Conservation (phyloP, 805 yeast species). For the Kluyveromyces dobzhanskii region DNA sequence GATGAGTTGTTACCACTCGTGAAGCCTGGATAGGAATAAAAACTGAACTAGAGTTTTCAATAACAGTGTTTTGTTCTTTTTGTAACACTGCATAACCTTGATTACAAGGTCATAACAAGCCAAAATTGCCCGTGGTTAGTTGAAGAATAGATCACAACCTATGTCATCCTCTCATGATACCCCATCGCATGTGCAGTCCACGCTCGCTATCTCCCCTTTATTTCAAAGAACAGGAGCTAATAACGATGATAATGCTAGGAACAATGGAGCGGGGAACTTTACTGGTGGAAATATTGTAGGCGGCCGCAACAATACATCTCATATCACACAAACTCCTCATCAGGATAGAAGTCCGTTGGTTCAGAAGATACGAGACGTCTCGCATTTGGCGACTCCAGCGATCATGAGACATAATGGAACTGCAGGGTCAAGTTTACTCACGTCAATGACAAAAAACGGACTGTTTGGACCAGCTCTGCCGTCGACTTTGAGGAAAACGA, state of each 20-base stretch:
- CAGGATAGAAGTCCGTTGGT: slow-evolving; percentile 11
- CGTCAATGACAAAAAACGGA: slow-evolving; percentile 20
- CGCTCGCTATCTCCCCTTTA: slow-evolving; percentile 61
- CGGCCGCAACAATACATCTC: not conserved
- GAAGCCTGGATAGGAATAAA: too few relatives aligned
- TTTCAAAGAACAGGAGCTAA: slow-evolving; percentile 9
- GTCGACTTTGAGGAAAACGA: slow-evolving; percentile 24
- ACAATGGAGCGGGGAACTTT: too few relatives aligned
- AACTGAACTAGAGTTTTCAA: too few relatives aligned
- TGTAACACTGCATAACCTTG: too few relatives aligned
- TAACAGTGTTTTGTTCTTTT: too few relatives aligned
- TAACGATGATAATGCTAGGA: not conserved
- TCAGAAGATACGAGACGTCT: slow-evolving; percentile 12
- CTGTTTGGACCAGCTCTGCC: slow-evolving; percentile 25
- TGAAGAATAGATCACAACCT: too few relatives aligned
- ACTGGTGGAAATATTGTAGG: too few relatives aligned
- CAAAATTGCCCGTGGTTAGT: too few relatives aligned
- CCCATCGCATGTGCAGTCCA: slow-evolving; percentile 61
- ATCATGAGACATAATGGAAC: slow-evolving; percentile 9
- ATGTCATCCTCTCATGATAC: slow-evolving; percentile 20
- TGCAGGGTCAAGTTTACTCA: slow-evolving; percentile 13
- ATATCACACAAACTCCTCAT: slow-evolving; percentile 9
- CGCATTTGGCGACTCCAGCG: slow-evolving; percentile 33
- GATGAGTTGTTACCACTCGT: too few relatives aligned
- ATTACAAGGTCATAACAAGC: too few relatives aligned